Conservation (phyloP, 2,329 filamentous ascomycete species). For the Aureobasidium sp. region DNA sequence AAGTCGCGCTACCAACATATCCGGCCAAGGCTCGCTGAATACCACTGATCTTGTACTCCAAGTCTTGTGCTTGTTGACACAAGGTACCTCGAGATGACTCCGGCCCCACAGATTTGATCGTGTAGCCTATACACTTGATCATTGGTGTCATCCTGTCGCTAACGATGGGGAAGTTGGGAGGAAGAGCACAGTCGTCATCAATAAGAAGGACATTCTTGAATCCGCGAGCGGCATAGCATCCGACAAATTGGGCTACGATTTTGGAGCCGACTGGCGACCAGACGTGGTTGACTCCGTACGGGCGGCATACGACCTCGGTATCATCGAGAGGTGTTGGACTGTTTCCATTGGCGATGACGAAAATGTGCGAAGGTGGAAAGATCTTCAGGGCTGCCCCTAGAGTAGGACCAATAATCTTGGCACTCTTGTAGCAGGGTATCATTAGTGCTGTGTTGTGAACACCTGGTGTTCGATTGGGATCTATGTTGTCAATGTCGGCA, state of each 20-base stretch:
- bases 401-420: conserved; percentile 34
- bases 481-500: conserved; percentile 14
- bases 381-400: conserved; percentile 39
- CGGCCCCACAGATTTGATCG: conserved; percentile 33
- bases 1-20: conserved; percentile 39
- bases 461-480: conserved; percentile 19
- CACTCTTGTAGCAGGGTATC: conserved; percentile 44
- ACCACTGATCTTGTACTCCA: conserved; percentile 46
- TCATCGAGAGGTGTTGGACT: conserved; percentile 39
- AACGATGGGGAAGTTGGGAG: conserved; percentile 41
- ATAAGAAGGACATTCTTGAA: conserved; percentile 43
- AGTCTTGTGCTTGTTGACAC: conserved; percentile 36
- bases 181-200: conserved; percentile 43
- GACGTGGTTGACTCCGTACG: conserved; percentile 40
- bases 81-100: conserved; percentile 17
- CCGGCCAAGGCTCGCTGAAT: conserved; percentile 39
- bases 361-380: conserved; percentile 40
- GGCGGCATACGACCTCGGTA: conserved; percentile 38
- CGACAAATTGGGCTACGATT: conserved; percentile 43
- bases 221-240: conserved; percentile 37
- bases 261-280: conserved; percentile 44
- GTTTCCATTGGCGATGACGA: conserved; percentile 43
- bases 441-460: conserved; percentile 34
- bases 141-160: conserved; percentile 35
- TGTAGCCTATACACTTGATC: conserved; percentile 42